phyloP scores from a whole-genome alignment of 495 filamentous ascomycete species.

The Friedmanniomyces simplex region DNA sequence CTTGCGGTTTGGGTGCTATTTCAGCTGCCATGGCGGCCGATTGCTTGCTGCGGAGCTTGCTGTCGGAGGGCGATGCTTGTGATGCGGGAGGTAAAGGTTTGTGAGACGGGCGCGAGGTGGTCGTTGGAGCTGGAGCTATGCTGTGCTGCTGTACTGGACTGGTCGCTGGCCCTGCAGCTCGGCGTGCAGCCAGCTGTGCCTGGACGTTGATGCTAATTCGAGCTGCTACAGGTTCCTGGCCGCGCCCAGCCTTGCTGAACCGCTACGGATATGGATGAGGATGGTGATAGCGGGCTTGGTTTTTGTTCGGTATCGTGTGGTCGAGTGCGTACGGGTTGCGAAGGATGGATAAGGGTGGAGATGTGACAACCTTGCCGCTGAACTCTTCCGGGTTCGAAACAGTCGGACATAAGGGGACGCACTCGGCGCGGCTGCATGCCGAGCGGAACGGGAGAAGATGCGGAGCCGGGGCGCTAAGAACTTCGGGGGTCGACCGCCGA shows the following conservation, averaged over 20 bases:
- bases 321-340: too few relatives aligned
- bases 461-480: neutral
- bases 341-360: too few relatives aligned
- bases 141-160: neutral
- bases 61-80: neutral
- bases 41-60: neutral
- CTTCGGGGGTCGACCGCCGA: too few relatives aligned
- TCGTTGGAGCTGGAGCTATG: neutral
- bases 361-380: too few relatives aligned
- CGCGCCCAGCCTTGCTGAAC: too few relatives aligned
- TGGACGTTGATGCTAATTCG: neutral
- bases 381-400: too few relatives aligned
- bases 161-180: neutral
- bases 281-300: neutral
- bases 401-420: too few relatives aligned
- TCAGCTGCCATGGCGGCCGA: constrained; percentile 1
- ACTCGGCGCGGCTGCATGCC: too few relatives aligned
- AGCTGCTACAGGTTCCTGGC: neutral
- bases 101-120: neutral
- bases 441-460: neutral
- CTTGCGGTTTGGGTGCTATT: neutral
- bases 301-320: neutral
- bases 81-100: neutral
- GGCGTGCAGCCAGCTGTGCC: neutral
- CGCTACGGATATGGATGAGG: neutral